phyloP scores from a whole-genome alignment of 164 flowering plant species.

The Aristolochia californica region DNA sequence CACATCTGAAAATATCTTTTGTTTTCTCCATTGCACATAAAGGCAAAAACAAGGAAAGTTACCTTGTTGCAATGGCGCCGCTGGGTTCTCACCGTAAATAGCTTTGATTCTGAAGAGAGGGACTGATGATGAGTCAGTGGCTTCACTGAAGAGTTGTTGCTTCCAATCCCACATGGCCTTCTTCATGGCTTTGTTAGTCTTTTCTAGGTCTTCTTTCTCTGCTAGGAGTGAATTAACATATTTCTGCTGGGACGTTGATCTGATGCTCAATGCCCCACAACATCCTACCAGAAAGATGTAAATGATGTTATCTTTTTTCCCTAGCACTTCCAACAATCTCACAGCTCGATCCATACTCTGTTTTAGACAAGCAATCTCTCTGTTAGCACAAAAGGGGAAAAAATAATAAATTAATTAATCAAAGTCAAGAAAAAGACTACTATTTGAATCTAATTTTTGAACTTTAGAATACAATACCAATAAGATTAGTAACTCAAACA shows the following conservation, averaged over 20 bases:
- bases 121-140: constrained; percentile 27
- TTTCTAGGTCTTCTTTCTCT: constrained; percentile 39
- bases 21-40: background rate
- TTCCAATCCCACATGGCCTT: constrained; percentile 72
- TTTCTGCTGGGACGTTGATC: constrained; percentile 51
- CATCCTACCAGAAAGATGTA: constrained; percentile 28
- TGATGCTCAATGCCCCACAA: constrained; percentile 27
- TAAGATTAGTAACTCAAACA: no score
- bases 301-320: constrained; percentile 13
- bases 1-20: no score
- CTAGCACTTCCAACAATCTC: background rate
- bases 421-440: no score
- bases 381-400: no score
- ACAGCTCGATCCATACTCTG: constrained; percentile 1
- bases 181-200: constrained; percentile 54
- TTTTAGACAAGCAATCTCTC: no score
- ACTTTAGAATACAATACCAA: no score
- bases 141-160: constrained; percentile 61
- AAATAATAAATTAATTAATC: no score
- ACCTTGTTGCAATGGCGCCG: constrained; percentile 2
- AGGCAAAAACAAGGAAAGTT: background rate
- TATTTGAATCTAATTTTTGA: no score
- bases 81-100: constrained; percentile 46
- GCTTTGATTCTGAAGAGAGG: constrained; percentile 42
- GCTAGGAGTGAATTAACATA: constrained; percentile 45